phyloP scores from a whole-genome alignment of 2,329 filamentous ascomycete species.

The Aspergillus proliferans region DNA sequence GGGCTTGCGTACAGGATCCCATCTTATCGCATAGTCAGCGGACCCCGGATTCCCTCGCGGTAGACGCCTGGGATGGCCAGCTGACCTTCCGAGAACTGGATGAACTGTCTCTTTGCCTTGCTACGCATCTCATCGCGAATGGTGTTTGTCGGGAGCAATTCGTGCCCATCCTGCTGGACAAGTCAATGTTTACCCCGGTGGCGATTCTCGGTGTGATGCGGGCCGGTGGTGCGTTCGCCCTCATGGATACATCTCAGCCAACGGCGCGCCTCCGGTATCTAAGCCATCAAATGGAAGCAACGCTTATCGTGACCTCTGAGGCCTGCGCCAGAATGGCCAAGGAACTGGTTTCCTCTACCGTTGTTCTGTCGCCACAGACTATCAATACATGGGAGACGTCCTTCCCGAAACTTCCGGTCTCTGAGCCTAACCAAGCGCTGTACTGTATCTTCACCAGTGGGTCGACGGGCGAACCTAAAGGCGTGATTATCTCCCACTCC shows the following conservation, averaged over 20 bases:
- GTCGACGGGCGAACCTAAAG: slow-evolving; percentile 6
- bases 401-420: neutral
- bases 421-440: neutral
- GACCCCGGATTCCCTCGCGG: slow-evolving; percentile 7
- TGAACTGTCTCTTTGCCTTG: slow-evolving; percentile 15
- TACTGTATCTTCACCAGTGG: slow-evolving; percentile 4
- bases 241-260: slow-evolving; percentile 4
- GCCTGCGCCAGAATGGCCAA: neutral
- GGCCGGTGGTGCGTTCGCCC: slow-evolving; percentile 7
- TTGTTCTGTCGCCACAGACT: slow-evolving; percentile 28
- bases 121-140: neutral
- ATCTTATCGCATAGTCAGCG: neutral
- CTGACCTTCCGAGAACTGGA: slow-evolving; percentile 19
- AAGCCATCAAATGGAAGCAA: slow-evolving; percentile 1
- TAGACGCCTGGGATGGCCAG: slow-evolving; percentile 20
- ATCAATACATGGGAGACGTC: slow-evolving; percentile 19
- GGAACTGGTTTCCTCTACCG: neutral
- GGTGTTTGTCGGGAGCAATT: neutral
- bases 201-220: slow-evolving; percentile 6
- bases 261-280: slow-evolving; percentile 1
- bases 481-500: slow-evolving; percentile 3
- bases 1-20: slow-evolving; percentile 5
- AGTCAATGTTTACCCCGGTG: slow-evolving; percentile 3
- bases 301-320: slow-evolving; percentile 1
- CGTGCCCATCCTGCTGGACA: neutral